Evolutionary conservation across 768 basidiomycete species (phyloP).

Genomic region (Serendipita sp.): DNA sequence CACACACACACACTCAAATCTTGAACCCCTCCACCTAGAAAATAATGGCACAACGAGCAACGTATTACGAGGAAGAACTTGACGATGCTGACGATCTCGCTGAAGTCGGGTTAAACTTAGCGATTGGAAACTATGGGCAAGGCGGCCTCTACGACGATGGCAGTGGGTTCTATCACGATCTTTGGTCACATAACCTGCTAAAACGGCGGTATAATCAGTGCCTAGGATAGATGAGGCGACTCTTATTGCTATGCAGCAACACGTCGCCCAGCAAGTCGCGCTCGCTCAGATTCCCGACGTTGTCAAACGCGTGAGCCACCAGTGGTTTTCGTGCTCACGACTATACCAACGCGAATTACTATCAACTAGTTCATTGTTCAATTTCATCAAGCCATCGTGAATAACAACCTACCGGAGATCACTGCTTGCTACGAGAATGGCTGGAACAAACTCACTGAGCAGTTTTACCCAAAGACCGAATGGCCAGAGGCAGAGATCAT

Average conservation of each 20-base stretch:
- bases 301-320: conserved; percentile 53
- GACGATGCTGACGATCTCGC: conserved; percentile 62
- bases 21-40: background rate
- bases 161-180: conserved; percentile 16
- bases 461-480: conserved; percentile 83
- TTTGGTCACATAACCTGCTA: background rate
- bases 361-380: conserved; percentile 70
- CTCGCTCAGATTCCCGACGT: conserved; percentile 74
- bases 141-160: conserved; percentile 53
- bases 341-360: background rate
- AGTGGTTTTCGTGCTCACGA: conserved; percentile 17
- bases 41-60: conserved; percentile 33
- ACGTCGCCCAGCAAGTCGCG: conserved; percentile 69
- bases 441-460: conserved; percentile 94
- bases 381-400: conserved; percentile 82
- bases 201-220: conserved; percentile 14
- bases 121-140: conserved; percentile 53
- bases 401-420: conserved; percentile 83
- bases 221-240: conserved; percentile 57
- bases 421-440: conserved; percentile 89
- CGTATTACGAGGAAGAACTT: conserved; percentile 60
- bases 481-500: conserved; percentile 98
- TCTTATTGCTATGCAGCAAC: conserved; percentile 57
- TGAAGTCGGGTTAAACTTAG: conserved; percentile 53
- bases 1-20: background rate